Base-by-base conservation (phyloP, 148 eudicot species). In the Fagopyrum esculentum region DNA sequence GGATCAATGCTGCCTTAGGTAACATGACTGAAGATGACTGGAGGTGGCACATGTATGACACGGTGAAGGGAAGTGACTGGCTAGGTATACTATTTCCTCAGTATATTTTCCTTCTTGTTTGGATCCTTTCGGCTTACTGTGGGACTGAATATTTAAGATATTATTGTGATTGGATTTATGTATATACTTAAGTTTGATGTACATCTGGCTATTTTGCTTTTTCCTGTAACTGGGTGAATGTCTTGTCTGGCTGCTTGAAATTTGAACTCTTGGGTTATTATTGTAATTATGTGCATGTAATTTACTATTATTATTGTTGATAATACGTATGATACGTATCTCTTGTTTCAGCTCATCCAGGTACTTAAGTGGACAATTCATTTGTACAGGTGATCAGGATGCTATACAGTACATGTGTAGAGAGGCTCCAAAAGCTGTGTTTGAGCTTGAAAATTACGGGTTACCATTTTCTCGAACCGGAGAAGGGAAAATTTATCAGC, bases 1-100 rank as follows among this genome's bases (percentile, higher is more conserved):
- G 99, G 50, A 96, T 96, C 61, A 96, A 96, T 87, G 99, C 99
- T 78, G 99, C 99, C 75, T 83, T 96, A 83, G 99, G 98, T 78
- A 96, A 96, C 81, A 96, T 96, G 99, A 75, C 81, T 4, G 99
- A 96, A 81, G 98, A 96, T 87, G 96, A 92, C 78, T 95, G 98
- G 99, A 87, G 99, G 81, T 96, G 99, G 99, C 99, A 96, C 81
- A 96, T 96, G 99, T 96, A 92, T 83, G 99, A 96, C 83, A 96
- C 99, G 1, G 99, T 96, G 45, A 96, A 96, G 77, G 99, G 99
- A 84, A 96, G 98, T 77, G 99, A 96, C 76, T 96, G 99, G 99
- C 81, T 96, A 77, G 99, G 99, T 96, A 73, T 8, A 80, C 49
- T 75, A 26, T 19, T 47, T 74, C 48, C 40, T 64, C 46, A 59